A percentile compares a stretch with the other conserved stretches of the same genome.
phyloP scores from a whole-genome alignment of 169 alveolate species.

The Babesia sp. region DNA sequence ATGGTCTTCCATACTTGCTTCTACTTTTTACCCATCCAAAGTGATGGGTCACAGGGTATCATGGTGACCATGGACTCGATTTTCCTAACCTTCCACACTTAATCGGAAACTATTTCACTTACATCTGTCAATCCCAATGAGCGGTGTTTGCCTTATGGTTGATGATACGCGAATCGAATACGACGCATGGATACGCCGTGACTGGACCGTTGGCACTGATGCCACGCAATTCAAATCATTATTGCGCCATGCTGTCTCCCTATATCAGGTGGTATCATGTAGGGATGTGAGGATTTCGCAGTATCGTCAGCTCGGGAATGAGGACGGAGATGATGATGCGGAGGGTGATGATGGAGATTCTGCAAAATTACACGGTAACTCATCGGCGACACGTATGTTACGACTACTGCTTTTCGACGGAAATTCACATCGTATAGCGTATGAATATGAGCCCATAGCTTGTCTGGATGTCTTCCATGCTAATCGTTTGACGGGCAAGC shows the following conservation, averaged over 20 bases:
- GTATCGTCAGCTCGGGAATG: constrained; percentile 27
- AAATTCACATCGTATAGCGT: constrained; percentile 6
- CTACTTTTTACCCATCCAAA: no score
- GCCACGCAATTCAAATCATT: constrained; percentile 10
- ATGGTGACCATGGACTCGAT: neutral
- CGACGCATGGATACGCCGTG: constrained; percentile 26
- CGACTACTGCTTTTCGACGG: constrained; percentile 47
- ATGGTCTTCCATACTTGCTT: no score
- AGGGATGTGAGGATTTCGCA: constrained; percentile 36
- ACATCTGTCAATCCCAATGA: neutral
- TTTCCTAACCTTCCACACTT: neutral
- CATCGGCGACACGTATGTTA: constrained; percentile 53
- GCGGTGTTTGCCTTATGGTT: neutral
- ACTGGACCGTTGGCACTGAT: constrained; percentile 49
- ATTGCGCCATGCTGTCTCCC: neutral
- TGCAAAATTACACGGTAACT: neutral
- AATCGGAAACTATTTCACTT: neutral
- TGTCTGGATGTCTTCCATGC: constrained; percentile 53
- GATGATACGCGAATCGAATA: constrained; percentile 15
- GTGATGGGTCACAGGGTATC: neutral
- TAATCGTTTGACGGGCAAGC: constrained; percentile 7
- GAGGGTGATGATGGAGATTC: constrained; percentile 29
- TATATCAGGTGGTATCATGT: constrained; percentile 45
- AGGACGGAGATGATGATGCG: constrained; percentile 6
- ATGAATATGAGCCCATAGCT: constrained; percentile 64